Evolutionary conservation across 2,329 filamentous ascomycete genomes (phyloP), one percentile per base, ranked within the genome.

Genomic region (Aspergillus sp.): DNA sequence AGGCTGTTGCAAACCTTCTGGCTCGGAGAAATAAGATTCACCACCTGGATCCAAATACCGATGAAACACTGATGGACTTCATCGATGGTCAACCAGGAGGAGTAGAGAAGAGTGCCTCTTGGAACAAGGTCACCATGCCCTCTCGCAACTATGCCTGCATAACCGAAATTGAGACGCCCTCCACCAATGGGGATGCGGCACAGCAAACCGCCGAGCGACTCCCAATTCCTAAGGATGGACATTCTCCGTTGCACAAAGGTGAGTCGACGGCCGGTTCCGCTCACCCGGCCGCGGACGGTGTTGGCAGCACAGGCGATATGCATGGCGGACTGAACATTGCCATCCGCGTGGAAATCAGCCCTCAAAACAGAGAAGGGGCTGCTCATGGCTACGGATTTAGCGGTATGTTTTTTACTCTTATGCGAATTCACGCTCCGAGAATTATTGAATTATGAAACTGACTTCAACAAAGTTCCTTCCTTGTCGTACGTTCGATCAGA

Each of bases 71-170:
- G 3, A 82, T 88, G 65, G 78, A 84, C 53, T 75, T 87, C 62
- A 87, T 87, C 68, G 79, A 88, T 70, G 79, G 81, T 65, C 83
- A 87, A 64, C 86, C 86, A 6, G 82, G 82, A 9, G 76, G 79
- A 33, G 70, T 75, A 55, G 75, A 78, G 61, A 87, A 93, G 77
- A 90, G 89, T 4, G 84, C 87, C 1, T 79, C 79, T 44, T 88
- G 83, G 70, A 97, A 97, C 75, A 84, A 90, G 62, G 90, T 91
- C 61, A 97, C 93, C 11, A 97, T 97, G 86, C 85, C 86, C 1
- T 84, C 81, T 51, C 79, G 86, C 54, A 87, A 88, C 71, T 87
- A 84, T 68, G 85, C 85, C 57, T 84, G 84, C 69, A 84, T 88
- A 71, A 81, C 81, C 45, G 84, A 88, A 65, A 74, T 77, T 40